Conservation (phyloP, 257 asterid genomes). For the Salvia splendens region DNA sequence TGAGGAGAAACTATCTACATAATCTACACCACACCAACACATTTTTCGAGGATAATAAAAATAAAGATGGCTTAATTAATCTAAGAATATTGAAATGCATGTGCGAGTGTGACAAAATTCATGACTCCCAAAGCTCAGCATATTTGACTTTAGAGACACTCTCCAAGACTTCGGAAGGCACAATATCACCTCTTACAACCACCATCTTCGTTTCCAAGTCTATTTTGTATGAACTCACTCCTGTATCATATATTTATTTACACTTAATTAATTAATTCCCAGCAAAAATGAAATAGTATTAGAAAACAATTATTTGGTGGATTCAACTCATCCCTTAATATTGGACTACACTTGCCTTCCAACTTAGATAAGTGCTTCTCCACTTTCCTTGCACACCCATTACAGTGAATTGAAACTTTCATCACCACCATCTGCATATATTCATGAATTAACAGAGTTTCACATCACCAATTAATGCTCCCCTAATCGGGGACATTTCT, state of each 20-base stretch:
- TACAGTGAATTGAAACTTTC: conserved; percentile 69
- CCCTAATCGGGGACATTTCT: too few relatives aligned
- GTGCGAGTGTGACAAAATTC: conserved; percentile 5
- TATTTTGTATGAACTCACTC: conserved; percentile 73
- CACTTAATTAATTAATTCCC: too few relatives aligned
- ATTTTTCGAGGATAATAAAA: neutral
- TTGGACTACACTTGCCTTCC: conserved; percentile 35
- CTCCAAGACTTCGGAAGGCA: conserved; percentile 77
- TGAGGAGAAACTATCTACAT: neutral
- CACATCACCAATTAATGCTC: neutral
- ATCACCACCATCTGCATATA: conserved; percentile 45
- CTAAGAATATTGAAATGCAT: neutral
- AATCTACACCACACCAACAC: neutral
- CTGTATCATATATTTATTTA: conserved; percentile 32
- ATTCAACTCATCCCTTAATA: neutral
- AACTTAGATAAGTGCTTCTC: conserved; percentile 70
- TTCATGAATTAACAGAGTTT: neutral
- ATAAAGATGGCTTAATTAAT: neutral
- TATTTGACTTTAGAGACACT: conserved; percentile 78
- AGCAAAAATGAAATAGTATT: too few relatives aligned
- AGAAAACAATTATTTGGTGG: neutral
- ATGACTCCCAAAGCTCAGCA: conserved; percentile 61
- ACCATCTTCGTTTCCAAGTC: conserved; percentile 86
- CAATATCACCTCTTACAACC: conserved; percentile 75
- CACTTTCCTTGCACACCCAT: conserved; percentile 82